phyloP scores from a whole-genome alignment of 352 stramenopile species.

The Phytophthora idaei region DNA sequence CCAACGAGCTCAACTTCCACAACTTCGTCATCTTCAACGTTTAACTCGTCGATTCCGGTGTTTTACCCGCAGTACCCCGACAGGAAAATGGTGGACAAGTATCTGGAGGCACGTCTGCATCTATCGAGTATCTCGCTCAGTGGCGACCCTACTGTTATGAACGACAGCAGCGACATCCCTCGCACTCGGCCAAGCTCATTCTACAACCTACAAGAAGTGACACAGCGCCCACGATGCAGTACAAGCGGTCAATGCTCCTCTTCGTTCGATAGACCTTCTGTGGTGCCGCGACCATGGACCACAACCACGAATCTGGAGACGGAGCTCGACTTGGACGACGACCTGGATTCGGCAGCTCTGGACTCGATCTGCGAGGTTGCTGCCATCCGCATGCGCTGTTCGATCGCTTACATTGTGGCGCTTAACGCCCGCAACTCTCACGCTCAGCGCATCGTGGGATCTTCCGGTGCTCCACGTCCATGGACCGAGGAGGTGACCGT shows the following conservation, averaged over 20 bases:
- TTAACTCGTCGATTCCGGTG: conserved; percentile 24
- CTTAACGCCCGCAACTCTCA: conserved; percentile 29
- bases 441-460: conserved; percentile 44
- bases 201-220: conserved; percentile 18
- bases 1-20: conserved; percentile 28
- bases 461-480: conserved; percentile 25
- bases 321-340: conserved; percentile 37
- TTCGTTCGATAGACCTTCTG: conserved; percentile 2
- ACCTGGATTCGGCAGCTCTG: conserved; percentile 45
- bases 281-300: conserved; percentile 25
- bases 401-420: conserved; percentile 53
- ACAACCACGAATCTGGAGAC: conserved; percentile 28
- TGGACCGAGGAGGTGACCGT: conserved; percentile 23
- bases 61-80: conserved; percentile 37
- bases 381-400: conserved; percentile 47
- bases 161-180: conserved; percentile 6
- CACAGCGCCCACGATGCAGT: conserved; percentile 20
- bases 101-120: conserved; percentile 52
- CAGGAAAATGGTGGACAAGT: conserved; percentile 54
- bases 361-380: conserved; percentile 67
- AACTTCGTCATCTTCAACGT: conserved; percentile 18
- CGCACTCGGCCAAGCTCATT: conserved; percentile 16
- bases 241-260: conserved; percentile 30
- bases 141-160: background rate
- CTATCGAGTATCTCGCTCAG: conserved; percentile 36